A percentile compares a stretch with the other conserved stretches of the same genome.
Evolutionary conservation across 2,329 filamentous ascomycete species (phyloP).

Genomic region (Monilinia polystroma): DNA sequence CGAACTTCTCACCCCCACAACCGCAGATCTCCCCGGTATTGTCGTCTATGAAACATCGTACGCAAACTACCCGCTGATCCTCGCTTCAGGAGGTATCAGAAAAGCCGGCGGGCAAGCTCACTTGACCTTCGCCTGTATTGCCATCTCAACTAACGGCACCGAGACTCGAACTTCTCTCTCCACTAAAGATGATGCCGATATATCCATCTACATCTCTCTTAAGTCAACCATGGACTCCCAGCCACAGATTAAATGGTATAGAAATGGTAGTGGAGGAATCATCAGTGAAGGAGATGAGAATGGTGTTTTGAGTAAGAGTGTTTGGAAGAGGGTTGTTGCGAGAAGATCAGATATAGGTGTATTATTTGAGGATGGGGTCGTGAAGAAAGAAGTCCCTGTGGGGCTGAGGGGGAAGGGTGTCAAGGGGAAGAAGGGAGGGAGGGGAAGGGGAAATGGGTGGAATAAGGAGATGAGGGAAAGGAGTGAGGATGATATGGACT

Average conservation of each 20-base stretch:
- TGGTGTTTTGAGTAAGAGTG: slow-evolving; percentile 39
- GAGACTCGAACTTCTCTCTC: slow-evolving; percentile 33
- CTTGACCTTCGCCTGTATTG: slow-evolving; percentile 39
- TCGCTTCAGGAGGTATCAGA: slow-evolving; percentile 45
- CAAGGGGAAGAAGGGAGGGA: slow-evolving; percentile 42
- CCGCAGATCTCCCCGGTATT: slow-evolving; percentile 45
- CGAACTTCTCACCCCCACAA: slow-evolving; percentile 40
- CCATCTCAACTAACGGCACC: slow-evolving; percentile 38
- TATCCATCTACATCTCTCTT: slow-evolving; percentile 47
- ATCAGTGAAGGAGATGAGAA: slow-evolving; percentile 39
- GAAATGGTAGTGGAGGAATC: slow-evolving; percentile 42
- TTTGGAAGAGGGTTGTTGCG: slow-evolving; percentile 47
- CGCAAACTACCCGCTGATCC: slow-evolving; percentile 46
- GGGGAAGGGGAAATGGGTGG: slow-evolving; percentile 42
- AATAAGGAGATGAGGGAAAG: slow-evolving; percentile 38
- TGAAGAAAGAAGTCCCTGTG: slow-evolving; percentile 46
- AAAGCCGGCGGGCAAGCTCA: slow-evolving; percentile 44
- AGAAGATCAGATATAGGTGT: slow-evolving; percentile 46
- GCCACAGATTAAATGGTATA: slow-evolving; percentile 43
- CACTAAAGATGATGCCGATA: slow-evolving; percentile 41
- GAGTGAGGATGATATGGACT: slow-evolving; percentile 35
- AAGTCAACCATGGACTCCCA: slow-evolving; percentile 40
- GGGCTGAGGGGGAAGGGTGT: slow-evolving; percentile 45
- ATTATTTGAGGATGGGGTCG: slow-evolving; percentile 46
- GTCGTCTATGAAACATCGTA: slow-evolving; percentile 49